Conservation (phyloP, 1,284 basidiomycete species). For the Inonotus hispidus region DNA sequence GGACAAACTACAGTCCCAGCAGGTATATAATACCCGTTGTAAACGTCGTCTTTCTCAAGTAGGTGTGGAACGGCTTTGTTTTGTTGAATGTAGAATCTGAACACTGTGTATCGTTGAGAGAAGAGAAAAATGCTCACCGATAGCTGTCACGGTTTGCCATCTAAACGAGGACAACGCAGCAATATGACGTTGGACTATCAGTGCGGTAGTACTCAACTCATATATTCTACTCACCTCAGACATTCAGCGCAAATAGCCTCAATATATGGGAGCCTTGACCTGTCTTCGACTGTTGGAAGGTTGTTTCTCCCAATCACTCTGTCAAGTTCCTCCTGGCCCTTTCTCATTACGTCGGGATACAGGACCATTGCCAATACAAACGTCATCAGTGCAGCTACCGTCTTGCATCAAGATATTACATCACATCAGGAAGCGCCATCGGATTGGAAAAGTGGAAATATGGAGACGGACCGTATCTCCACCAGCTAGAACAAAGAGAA, state of each 20-base stretch:
- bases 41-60: constrained; percentile 1
- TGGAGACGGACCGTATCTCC: constrained; percentile 18
- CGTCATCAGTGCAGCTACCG: constrained; percentile 10
- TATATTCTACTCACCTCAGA: too few relatives aligned
- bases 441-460: background rate
- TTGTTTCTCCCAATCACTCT: constrained; percentile 20
- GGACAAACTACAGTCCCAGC: constrained; percentile 25
- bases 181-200: background rate
- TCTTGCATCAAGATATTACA: background rate
- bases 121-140: constrained; percentile 9
- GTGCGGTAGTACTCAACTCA: too few relatives aligned
- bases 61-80: background rate
- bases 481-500: constrained; percentile 6
- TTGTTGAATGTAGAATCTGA: too few relatives aligned
- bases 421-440: background rate
- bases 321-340: constrained; percentile 20
- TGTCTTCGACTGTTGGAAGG: constrained; percentile 20
- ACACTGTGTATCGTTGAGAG: too few relatives aligned
- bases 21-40: constrained; percentile 12
- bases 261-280: constrained; percentile 21
- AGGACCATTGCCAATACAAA: constrained; percentile 18
- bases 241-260: constrained; percentile 18
- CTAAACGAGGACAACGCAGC: background rate
- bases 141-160: constrained; percentile 17
- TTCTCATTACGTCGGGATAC: constrained; percentile 14